Evolutionary conservation across 495 filamentous ascomycete genomes (phyloP).

Genomic region (Podospora sp.): DNA sequence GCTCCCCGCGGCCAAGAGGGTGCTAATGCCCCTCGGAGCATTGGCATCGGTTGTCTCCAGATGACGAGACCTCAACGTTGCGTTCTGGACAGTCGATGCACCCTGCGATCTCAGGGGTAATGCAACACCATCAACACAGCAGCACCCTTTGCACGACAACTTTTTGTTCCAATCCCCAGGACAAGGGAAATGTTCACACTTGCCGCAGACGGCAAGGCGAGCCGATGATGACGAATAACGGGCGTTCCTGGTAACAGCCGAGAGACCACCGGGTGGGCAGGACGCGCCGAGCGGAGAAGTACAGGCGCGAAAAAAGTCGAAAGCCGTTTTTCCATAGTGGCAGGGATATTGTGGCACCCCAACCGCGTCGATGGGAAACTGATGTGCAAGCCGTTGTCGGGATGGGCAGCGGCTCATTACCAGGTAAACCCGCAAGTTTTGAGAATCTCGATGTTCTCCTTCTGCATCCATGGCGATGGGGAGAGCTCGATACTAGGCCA

Average conservation of each 20-base stretch:
- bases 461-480: neutral
- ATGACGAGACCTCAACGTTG: neutral
- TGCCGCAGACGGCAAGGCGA: neutral
- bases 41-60: neutral
- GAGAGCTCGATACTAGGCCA: neutral
- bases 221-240: slow-evolving; percentile 10
- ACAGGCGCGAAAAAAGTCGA: slow-evolving; percentile 3
- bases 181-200: neutral
- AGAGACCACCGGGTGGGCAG: neutral
- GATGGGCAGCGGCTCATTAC: slow-evolving; percentile 3
- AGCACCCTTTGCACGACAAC: neutral
- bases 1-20: neutral
- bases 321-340: slow-evolving; percentile 22
- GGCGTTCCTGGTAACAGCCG: slow-evolving; percentile 18
- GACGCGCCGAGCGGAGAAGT: slow-evolving; percentile 19
- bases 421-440: slow-evolving; percentile 5
- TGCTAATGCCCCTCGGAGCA: neutral
- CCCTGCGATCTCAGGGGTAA: neutral
- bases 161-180: neutral
- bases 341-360: slow-evolving; percentile 13
- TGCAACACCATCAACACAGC: neutral
- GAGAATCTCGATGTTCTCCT: neutral
- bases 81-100: neutral
- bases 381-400: neutral
- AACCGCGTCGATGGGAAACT: slow-evolving; percentile 5